Evolutionary conservation across 257 asterid genomes (phyloP).

Genomic region (Verbena officinalis): DNA sequence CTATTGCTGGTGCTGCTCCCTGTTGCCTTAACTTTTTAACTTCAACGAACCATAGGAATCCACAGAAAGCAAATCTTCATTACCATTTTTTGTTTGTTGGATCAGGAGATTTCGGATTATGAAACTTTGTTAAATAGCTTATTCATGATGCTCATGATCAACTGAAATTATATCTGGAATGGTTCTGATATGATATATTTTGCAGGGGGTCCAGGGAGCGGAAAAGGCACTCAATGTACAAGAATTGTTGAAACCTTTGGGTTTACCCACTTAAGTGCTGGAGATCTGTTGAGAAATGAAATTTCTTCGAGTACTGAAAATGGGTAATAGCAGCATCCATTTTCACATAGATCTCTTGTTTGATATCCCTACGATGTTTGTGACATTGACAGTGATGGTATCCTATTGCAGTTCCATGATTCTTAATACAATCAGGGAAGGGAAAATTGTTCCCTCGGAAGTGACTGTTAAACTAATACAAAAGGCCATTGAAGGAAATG

Average conservation of each 20-base stretch:
- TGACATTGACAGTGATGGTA: conserved; percentile 20
- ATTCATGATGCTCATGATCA: conserved; percentile 14
- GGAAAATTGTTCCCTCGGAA: conserved; percentile 91
- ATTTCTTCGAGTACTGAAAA: conserved; percentile 63
- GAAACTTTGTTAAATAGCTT: conserved; percentile 6
- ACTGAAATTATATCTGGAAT: conserved; percentile 12
- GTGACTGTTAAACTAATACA: conserved; percentile 78
- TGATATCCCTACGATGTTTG: conserved; percentile 17
- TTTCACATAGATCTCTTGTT: conserved; percentile 27
- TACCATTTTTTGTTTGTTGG: not conserved
- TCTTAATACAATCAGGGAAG: conserved; percentile 76
- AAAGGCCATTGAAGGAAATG: conserved; percentile 69
- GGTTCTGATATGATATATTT: conserved; percentile 32
- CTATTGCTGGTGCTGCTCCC: conserved; percentile 16
- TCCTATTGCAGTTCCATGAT: conserved; percentile 75
- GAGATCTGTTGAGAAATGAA: conserved; percentile 90
- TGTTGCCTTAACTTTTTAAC: conserved; percentile 17
- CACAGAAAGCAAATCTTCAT: not conserved
- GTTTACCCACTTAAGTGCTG: conserved; percentile 93
- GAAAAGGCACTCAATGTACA: conserved; percentile 96
- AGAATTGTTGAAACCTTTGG: conserved; percentile 76
- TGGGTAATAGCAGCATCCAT: conserved; percentile 49
- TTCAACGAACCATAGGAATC: conserved; percentile 10
- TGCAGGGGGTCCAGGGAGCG: conserved; percentile 98
- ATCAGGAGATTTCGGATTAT: conserved; percentile 14